phyloP scores from a whole-genome alignment of 257 asterid genomes.

The Solanum gracilifrons region DNA sequence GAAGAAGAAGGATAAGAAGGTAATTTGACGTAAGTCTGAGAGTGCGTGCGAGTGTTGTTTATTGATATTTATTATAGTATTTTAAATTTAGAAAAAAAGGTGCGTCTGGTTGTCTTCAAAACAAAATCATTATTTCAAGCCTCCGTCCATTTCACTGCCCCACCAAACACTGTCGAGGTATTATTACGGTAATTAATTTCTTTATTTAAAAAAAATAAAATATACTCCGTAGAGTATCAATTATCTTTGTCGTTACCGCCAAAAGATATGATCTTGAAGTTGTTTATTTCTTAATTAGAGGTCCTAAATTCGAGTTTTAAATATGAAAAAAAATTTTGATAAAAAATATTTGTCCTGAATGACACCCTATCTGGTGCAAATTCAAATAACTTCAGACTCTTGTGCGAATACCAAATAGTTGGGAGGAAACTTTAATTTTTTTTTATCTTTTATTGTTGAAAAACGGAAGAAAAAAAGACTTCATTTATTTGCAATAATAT shows the following conservation, averaged over 20 bases:
- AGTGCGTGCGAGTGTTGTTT: not conserved
- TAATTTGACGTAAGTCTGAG: not conserved
- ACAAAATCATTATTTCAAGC: not conserved
- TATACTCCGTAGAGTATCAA: not conserved
- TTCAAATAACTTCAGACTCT: too few species aligned
- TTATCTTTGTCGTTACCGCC: not conserved
- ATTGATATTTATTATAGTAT: not conserved
- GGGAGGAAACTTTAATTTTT: too few species aligned
- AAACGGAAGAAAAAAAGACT: not conserved
- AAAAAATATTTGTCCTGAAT: too few species aligned
- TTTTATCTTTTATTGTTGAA: not conserved
- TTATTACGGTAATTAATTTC: not conserved
- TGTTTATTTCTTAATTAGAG: too few species aligned
- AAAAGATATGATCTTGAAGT: not conserved
- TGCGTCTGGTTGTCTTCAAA: not conserved
- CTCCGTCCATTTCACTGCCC: not conserved
- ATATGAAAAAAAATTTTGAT: too few species aligned
- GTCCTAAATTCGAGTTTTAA: fast-evolving
- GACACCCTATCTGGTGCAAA: not conserved
- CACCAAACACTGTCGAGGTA: not conserved
- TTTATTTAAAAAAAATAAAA: not conserved
- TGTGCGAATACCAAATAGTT: too few species aligned
- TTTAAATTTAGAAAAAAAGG: not conserved
- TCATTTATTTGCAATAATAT: not conserved
- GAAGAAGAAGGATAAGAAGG: not conserved